phyloP scores from a whole-genome alignment of 2,329 filamentous ascomycete genomes.

The Ascochyta pisi region DNA sequence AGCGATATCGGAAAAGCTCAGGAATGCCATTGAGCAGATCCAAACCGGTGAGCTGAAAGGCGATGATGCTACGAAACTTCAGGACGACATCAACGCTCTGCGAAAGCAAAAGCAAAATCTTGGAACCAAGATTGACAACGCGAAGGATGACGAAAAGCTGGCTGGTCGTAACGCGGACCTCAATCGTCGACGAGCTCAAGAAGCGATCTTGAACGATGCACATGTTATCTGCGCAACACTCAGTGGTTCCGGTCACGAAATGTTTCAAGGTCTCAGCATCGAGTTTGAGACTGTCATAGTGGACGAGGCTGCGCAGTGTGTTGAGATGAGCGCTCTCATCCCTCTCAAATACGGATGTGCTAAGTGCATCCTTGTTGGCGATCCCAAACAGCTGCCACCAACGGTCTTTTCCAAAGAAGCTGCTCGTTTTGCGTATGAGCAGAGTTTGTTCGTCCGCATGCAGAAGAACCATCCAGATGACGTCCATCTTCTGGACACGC shows the following conservation, averaged over 20 bases:
- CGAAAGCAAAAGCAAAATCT: conserved; percentile 79
- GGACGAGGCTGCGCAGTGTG: conserved; percentile 97
- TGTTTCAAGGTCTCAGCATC: conserved; percentile 92
- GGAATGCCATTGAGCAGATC: conserved; percentile 72
- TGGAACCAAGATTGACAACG: conserved; percentile 82
- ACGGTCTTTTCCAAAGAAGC: conserved; percentile 95
- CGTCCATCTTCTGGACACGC: conserved; percentile 93
- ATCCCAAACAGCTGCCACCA: conserved; percentile 95
- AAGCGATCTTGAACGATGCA: conserved; percentile 87
- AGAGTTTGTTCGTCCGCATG: conserved; percentile 98
- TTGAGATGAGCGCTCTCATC: conserved; percentile 94
- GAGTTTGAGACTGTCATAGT: conserved; percentile 99
- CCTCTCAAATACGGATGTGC: conserved; percentile 96
- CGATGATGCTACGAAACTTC: conserved; percentile 69
- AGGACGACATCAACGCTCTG: conserved; percentile 78
- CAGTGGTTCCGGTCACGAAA: conserved; percentile 94
- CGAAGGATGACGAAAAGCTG: conserved; percentile 84
- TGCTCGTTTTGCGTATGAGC: conserved; percentile 91
- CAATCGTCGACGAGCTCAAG: conserved; percentile 81
- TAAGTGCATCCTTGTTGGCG: conserved; percentile 96
- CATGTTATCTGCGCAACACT: conserved; percentile 95
- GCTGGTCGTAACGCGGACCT: conserved; percentile 85
- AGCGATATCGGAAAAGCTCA: conserved; percentile 68
- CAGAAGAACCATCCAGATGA: conserved; percentile 87
- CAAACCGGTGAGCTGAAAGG: conserved; percentile 66